A percentile compares a stretch with the other conserved stretches of the same genome.
Evolutionary conservation across 1,284 basidiomycete species (phyloP).

Genomic region (Trametes polyzona): DNA sequence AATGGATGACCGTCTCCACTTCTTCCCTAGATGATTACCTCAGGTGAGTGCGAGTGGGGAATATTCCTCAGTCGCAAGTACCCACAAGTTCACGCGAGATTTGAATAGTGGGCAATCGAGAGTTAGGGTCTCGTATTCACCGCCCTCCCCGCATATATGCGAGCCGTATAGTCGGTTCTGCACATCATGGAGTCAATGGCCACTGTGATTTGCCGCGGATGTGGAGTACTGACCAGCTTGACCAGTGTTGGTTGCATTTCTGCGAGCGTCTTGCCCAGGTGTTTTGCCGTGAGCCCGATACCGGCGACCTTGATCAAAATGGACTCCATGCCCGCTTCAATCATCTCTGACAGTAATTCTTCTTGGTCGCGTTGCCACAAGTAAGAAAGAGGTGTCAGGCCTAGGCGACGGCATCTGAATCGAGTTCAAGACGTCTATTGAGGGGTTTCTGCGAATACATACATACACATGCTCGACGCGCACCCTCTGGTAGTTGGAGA

Average conservation of each 20-base stretch:
- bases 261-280: slow-evolving; percentile 81
- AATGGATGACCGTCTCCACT: slow-evolving; percentile 75
- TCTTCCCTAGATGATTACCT: slow-evolving; percentile 52
- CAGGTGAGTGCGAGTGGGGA: neutral
- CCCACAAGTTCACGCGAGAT: slow-evolving; percentile 73
- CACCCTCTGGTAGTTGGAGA: slow-evolving; percentile 97
- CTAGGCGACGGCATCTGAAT: slow-evolving; percentile 78
- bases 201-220: neutral
- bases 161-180: slow-evolving; percentile 86
- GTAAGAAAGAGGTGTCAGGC: slow-evolving; percentile 82
- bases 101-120: slow-evolving; percentile 92
- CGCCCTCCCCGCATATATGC: slow-evolving; percentile 97
- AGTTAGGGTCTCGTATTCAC: slow-evolving; percentile 96
- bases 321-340: slow-evolving; percentile 77
- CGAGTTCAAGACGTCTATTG: neutral
- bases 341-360: slow-evolving; percentile 88
- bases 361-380: slow-evolving; percentile 94
- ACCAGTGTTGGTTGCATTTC: slow-evolving; percentile 78
- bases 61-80: neutral
- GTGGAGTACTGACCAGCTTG: slow-evolving; percentile 61
- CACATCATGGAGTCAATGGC: neutral
- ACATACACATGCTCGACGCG: slow-evolving; percentile 96
- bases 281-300: slow-evolving; percentile 79
- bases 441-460: neutral
- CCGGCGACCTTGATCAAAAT: slow-evolving; percentile 97